Evolutionary conservation across 2,329 filamentous ascomycete genomes (phyloP), one percentile per base, ranked within the genome.

Genomic region (Fusarium hainanense): DNA sequence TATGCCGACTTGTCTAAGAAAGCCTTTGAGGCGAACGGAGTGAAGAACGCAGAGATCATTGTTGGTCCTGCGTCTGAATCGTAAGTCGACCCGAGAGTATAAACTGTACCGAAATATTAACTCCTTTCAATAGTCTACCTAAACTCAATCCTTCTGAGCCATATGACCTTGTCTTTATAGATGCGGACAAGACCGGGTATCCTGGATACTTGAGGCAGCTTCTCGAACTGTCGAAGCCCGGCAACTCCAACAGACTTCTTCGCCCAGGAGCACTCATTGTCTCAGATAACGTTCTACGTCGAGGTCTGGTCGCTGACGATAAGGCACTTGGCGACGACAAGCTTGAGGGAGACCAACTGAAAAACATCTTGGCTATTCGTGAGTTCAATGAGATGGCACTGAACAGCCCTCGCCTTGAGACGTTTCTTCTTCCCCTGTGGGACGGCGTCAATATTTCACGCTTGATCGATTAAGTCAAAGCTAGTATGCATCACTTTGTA

Each of bases 151-250:
- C 73, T 25, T 43, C 28, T 12, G 61, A 69, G 69, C 83, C 85
- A 6, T 88, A 85, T 68, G 85, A 87, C 74, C 76, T 87, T 46
- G 80, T 87, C 73, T 87, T 87, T 73, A 81, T 87, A 64, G 85
- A 87, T 60, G 85, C 85, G 25, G 80, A 87, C 60, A 87, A 87
- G 77, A 77, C 79, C 0, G 83, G 82, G n/a, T 87, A 87, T 71
- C 81, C 82, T 1, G 73, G 71, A 9, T 87, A 87, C 73, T 78
- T 87, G 40, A 73, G 77, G 21, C 77, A 81, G 30, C 81, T 87
- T 55, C 78, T 87, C 16, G 78, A 77, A 20, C 73, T 77, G 50
- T 87, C 85, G 7, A 72, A 71, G 50, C 79, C 84, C 3, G 80
- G 78, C 4, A 65, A 69, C 8, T 20, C 73, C 4, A 71, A 66